Evolutionary conservation across 2,329 filamentous ascomycete genomes (phyloP), one percentile per base, ranked within the genome.

Genomic region (Xylariaceae sp.): DNA sequence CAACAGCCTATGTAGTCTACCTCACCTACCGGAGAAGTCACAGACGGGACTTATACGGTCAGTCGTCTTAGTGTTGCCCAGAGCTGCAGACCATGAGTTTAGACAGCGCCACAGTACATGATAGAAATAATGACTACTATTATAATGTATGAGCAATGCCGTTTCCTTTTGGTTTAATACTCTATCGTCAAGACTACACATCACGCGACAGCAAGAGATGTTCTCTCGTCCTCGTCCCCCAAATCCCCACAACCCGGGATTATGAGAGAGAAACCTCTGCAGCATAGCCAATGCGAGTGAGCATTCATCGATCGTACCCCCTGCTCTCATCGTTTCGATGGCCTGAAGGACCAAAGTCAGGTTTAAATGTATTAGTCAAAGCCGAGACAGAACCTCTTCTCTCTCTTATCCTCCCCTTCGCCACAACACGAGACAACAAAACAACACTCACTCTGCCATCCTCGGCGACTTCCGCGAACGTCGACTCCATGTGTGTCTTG

Each of bases 221-320:
- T 37, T 31, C 48, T 28, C 39, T 23, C 37, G 19, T 48, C 31
- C 14, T 16, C 19, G 24, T 4, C 24, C 29, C 19, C 21, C 12
- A 8, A 43, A 24, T 39, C 48, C 41, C 53, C 53, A 53, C 45
- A 45, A 40, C 29, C 45, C 33, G 23, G 52, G 37, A 33, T 48
- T 29, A 43, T 24, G 17, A 2, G 14, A 19, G 39, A 33, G 34
- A 40, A 21, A 41, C 46, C n/a, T 31, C 19, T 49, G 19, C 37
- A 51, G 37, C 24, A 37, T 33, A 45, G 33, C 49, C 49, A 54
- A 51, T 54, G 54, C 48, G 41, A 43, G 31, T 21, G 9, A 19
- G 28, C 16, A 8, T 16, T 17, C 46, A 9, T 24, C 23, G 28
- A 26, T 48, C 26, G 26, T 36, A 14, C 17, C 29, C 55, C 49